These are phyloP conservation scores for Monascus ruber DNA, from an alignment of 2,329 filamentous ascomycete genomes.

Conservation along the genomic window DNA sequence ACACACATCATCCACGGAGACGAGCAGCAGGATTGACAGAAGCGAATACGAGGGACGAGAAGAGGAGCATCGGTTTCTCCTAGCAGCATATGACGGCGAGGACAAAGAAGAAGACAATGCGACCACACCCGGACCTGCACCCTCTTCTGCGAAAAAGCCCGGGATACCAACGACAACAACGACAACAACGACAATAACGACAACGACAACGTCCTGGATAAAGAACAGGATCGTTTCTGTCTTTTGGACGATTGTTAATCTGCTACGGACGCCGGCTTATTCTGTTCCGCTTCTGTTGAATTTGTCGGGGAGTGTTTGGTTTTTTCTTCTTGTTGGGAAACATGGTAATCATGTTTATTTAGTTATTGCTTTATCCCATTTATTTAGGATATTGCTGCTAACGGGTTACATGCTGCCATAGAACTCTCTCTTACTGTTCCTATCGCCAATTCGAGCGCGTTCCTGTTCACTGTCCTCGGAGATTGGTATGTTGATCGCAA, in stretches of 20 bases:
- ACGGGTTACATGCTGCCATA: conserved; percentile 22
- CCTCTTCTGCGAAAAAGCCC: conserved; percentile 38
- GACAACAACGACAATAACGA: conserved; percentile 6
- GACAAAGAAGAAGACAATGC: conserved; percentile 5
- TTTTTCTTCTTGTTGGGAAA: conserved; percentile 85
- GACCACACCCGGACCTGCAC: conserved; percentile 7
- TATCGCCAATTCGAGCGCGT: conserved; percentile 87
- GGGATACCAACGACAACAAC: conserved; percentile 39
- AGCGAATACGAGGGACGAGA: conserved; percentile 1
- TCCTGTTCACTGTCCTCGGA: conserved; percentile 87
- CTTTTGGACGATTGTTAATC: conserved; percentile 64
- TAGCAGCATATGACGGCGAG: neutral
- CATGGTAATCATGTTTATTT: conserved; percentile 48
- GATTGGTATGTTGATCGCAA: conserved; percentile 94
- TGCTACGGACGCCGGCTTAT: conserved; percentile 72
- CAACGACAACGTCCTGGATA: conserved; percentile 41
- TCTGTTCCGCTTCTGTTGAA: conserved; percentile 77
- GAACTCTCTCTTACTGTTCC: conserved; percentile 89
- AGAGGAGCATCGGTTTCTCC: neutral
- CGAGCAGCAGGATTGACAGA: neutral
- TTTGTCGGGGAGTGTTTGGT: conserved; percentile 89
- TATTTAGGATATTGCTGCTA: neutral
- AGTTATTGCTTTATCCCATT: conserved; percentile 2
- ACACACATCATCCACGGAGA: neutral
- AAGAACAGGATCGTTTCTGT: conserved; percentile 52